A percentile compares a stretch with the other conserved stretches of the same genome.
These are phyloP conservation scores for Tillandsia fasciculata DNA, from an alignment of 176 grass and related monocot genomes.

Conservation along the genomic window DNA sequence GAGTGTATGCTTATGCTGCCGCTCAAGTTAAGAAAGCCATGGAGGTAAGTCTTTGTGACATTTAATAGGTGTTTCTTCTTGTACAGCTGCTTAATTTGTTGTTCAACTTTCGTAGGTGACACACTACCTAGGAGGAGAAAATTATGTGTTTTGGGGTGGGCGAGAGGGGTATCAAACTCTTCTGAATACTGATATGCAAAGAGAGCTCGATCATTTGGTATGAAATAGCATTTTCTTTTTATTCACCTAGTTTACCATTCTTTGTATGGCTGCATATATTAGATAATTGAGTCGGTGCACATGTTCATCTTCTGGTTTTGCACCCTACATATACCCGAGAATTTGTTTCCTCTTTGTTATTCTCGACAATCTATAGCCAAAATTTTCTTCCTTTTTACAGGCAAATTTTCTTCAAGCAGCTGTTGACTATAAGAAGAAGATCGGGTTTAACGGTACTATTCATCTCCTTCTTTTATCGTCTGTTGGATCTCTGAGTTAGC, in stretches of 20 bases:
- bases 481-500: not conserved
- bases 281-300: not conserved
- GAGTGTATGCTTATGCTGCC: slow-evolving; percentile 81
- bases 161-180: slow-evolving; percentile 94
- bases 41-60: slow-evolving; percentile 39
- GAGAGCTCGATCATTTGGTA: slow-evolving; percentile 94
- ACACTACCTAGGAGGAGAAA: slow-evolving; percentile 90
- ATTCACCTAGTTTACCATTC: slow-evolving; percentile 8
- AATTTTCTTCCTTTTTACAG: slow-evolving; percentile 24
- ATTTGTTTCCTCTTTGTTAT: not conserved
- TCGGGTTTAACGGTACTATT: slow-evolving; percentile 67
- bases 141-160: slow-evolving; percentile 97
- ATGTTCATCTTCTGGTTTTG: not conserved
- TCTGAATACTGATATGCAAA: slow-evolving; percentile 94
- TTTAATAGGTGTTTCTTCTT: not conserved
- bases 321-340: not conserved
- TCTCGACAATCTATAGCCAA: not conserved
- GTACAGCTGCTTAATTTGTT: slow-evolving; percentile 10
- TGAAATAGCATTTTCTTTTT: slow-evolving; percentile 1
- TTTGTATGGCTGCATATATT: not conserved
- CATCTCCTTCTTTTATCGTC: not conserved
- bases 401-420: slow-evolving; percentile 89
- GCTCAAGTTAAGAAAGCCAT: slow-evolving; percentile 98
- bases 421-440: slow-evolving; percentile 92
- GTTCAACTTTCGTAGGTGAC: slow-evolving; percentile 47